phyloP scores from a whole-genome alignment of 352 stramenopile genomes.

The Pythium grandisporangium region DNA sequence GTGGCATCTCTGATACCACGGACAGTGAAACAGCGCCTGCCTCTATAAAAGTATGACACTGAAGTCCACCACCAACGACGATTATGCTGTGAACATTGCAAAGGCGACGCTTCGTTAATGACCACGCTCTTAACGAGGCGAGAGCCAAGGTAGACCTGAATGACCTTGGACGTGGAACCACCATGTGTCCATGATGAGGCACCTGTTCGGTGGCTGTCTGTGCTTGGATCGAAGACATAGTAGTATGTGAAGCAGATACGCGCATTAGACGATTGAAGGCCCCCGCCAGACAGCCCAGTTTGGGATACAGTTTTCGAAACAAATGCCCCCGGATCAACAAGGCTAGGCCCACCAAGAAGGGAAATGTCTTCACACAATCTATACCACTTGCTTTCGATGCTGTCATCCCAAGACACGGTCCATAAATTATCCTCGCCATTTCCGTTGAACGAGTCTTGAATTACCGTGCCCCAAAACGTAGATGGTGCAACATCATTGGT shows the following conservation, averaged over 20 bases:
- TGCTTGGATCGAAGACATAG: conserved; percentile 37
- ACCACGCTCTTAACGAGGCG: conserved; percentile 26
- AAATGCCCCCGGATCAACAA: conserved; percentile 20
- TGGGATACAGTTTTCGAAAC: conserved; percentile 28
- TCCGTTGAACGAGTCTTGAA: conserved; percentile 51
- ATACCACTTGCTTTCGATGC: conserved; percentile 23
- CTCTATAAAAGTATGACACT: conserved; percentile 25
- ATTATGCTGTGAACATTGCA: conserved; percentile 27
- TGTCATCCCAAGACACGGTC: conserved; percentile 30
- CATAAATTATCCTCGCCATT: conserved; percentile 47
- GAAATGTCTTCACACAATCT: conserved; percentile 42
- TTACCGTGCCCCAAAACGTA: conserved; percentile 27
- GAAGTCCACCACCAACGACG: conserved; percentile 3
- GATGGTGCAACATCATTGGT: conserved; percentile 45
- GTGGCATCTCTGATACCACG: conserved; percentile 25
- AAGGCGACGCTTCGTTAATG: conserved; percentile 26
- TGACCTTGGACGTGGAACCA: conserved; percentile 12
- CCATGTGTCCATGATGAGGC: no score
- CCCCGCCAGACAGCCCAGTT: conserved; percentile 15
- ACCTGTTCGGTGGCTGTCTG: background rate
- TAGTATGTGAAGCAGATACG: conserved; percentile 57
- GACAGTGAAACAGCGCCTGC: conserved; percentile 24
- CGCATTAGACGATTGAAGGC: conserved; percentile 23
- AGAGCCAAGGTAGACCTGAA: conserved; percentile 35
- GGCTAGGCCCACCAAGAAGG: conserved; percentile 28